phyloP scores from a whole-genome alignment of 2,329 filamentous ascomycete genomes.

The Pseudogymnoascus sp. region DNA sequence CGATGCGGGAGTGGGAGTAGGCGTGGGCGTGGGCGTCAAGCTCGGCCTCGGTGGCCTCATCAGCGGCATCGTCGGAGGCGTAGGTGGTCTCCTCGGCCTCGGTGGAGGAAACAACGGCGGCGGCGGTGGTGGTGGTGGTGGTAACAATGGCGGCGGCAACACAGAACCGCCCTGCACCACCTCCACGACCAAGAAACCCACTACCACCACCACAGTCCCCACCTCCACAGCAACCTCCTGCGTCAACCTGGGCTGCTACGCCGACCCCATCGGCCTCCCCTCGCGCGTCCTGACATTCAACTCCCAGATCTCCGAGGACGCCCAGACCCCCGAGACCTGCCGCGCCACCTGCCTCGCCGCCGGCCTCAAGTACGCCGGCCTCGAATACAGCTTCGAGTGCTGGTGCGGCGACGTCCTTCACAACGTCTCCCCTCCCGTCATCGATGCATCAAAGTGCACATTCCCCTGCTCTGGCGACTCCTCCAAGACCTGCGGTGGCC shows the following conservation, averaged over 20 bases:
- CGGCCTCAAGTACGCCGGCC: constrained; percentile 32
- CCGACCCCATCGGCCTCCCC: constrained; percentile 17
- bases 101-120: neutral
- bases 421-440: neutral
- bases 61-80: neutral
- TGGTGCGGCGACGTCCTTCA: constrained; percentile 5
- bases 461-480: constrained; percentile 15
- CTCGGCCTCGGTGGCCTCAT: neutral
- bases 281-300: constrained; percentile 2
- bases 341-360: constrained; percentile 40
- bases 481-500: constrained; percentile 15
- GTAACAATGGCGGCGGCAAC: neutral
- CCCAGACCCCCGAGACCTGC: constrained; percentile 34
- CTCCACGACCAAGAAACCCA: constrained; percentile 2
- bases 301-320: neutral
- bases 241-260: constrained; percentile 10
- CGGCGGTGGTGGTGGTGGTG: neutral
- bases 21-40: neutral
- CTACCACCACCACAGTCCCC: constrained; percentile 13
- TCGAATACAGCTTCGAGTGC: constrained; percentile 22
- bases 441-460: constrained; percentile 13
- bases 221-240: constrained; percentile 23
- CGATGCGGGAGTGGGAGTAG: neutral
- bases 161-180: neutral
- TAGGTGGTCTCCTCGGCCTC: neutral